Conservation (phyloP, 768 basidiomycete species). For the Mycena alexandri region DNA sequence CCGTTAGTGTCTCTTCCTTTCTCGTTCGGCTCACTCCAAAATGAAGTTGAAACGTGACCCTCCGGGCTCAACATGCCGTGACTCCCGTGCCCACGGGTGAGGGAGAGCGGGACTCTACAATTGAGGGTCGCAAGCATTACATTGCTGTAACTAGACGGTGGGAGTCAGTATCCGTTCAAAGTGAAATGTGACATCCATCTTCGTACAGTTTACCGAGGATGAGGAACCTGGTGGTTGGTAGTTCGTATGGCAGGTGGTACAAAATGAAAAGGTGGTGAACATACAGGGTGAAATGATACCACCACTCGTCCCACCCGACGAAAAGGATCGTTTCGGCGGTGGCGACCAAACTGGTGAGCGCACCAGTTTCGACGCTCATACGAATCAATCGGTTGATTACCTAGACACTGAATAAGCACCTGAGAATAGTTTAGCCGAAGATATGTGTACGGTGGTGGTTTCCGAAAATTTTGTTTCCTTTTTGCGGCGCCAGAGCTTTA, state of each 20-base stretch:
- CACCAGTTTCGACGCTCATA: conserved; percentile 10
- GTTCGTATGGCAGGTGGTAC: too few relatives aligned
- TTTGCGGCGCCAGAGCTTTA: conserved; percentile 1
- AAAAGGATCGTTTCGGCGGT: conserved; percentile 12
- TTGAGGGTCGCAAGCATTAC: conserved; percentile 20
- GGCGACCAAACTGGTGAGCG: conserved; percentile 7
- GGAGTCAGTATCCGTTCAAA: not conserved
- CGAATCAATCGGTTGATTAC: conserved; percentile 2
- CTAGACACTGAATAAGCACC: too few relatives aligned
- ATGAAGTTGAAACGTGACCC: not conserved
- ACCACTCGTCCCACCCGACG: not conserved
- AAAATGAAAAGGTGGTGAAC: too few relatives aligned
- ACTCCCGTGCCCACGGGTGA: not conserved
- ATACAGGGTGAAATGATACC: too few relatives aligned
- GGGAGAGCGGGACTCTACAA: conserved; percentile 9
- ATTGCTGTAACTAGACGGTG: not conserved
- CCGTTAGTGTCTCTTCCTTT: not conserved
- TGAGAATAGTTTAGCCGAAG: too few relatives aligned
- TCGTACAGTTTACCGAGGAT: conserved; percentile 4
- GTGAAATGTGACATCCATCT: not conserved
- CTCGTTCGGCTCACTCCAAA: conserved; percentile 10
- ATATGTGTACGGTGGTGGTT: not conserved
- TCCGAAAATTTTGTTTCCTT: not conserved
- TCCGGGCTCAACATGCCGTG: not conserved
- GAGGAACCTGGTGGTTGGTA: not conserved